Evolutionary conservation across 495 filamentous ascomycete genomes (phyloP).

Genomic region (Apodospora peruviana): DNA sequence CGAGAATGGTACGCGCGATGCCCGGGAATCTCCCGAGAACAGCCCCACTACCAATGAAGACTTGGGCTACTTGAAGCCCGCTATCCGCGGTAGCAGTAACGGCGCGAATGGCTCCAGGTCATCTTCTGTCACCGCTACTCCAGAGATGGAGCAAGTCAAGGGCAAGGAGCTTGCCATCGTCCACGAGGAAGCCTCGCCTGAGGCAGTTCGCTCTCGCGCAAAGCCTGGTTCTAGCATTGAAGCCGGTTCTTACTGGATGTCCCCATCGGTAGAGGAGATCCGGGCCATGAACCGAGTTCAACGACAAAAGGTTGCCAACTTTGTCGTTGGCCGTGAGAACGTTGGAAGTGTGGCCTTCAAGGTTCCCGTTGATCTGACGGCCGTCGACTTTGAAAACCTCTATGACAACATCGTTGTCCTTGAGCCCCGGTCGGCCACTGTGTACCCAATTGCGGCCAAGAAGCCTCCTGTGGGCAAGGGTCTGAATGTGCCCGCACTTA

Average conservation of each 20-base stretch:
- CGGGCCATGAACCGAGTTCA: slow-evolving; percentile 67
- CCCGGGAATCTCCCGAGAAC: slow-evolving; percentile 1
- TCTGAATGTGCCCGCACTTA: slow-evolving; percentile 82
- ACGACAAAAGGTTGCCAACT: slow-evolving; percentile 61
- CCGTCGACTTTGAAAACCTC: slow-evolving; percentile 63
- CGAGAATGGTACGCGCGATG: slow-evolving; percentile 19
- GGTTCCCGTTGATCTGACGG: slow-evolving; percentile 72
- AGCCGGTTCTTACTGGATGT: slow-evolving; percentile 80
- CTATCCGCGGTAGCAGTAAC: slow-evolving; percentile 32
- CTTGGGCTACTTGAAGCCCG: slow-evolving; percentile 59
- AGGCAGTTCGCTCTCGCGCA: slow-evolving; percentile 21
- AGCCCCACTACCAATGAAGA: slow-evolving; percentile 56
- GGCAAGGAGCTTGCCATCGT: slow-evolving; percentile 77
- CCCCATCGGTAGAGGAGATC: slow-evolving; percentile 64
- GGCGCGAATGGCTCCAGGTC: slow-evolving; percentile 44
- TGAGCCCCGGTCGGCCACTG: slow-evolving; percentile 68
- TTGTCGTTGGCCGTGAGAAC: slow-evolving; percentile 75
- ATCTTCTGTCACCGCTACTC: slow-evolving; percentile 36
- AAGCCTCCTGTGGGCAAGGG: slow-evolving; percentile 82
- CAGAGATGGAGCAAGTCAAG: slow-evolving; percentile 68
- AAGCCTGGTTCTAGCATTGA: slow-evolving; percentile 43
- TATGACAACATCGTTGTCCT: slow-evolving; percentile 69
- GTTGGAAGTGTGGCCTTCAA: slow-evolving; percentile 78
- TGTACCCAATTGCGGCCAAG: slow-evolving; percentile 67
- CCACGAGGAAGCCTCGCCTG: slow-evolving; percentile 56